These are phyloP conservation scores for Paramyrothecium sp. DNA, from an alignment of 2,329 filamentous ascomycete genomes.

Conservation along the genomic window DNA sequence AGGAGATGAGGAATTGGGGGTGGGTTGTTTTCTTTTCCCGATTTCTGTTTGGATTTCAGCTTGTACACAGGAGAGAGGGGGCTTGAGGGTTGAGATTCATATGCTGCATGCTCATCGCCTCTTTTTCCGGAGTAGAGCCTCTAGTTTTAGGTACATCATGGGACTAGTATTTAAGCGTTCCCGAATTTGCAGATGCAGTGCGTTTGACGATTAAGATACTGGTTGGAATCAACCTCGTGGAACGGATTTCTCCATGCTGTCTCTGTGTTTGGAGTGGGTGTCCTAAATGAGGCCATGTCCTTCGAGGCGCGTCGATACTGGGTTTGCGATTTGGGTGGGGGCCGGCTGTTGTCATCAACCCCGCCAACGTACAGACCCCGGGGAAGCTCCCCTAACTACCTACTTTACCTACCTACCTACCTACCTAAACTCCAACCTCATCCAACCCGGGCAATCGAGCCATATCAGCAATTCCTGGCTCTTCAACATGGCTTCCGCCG, in stretches of 20 bases:
- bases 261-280: too few relatives aligned
- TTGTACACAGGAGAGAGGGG: background rate
- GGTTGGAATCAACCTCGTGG: background rate
- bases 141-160: background rate
- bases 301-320: background rate
- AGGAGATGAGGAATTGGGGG: background rate
- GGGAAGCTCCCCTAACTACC: background rate
- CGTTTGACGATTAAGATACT: too few relatives aligned
- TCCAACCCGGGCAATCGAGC: background rate
- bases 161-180: background rate
- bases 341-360: slow-evolving; percentile 12
- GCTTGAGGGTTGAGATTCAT: background rate
- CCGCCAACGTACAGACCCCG: slow-evolving; percentile 11
- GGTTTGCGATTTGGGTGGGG: background rate
- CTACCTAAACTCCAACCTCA: slow-evolving; percentile 2
- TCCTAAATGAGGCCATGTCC: background rate
- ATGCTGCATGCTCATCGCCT: background rate
- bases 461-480: slow-evolving; percentile 5
- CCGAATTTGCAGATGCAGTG: too few relatives aligned
- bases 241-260: background rate
- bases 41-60: background rate
- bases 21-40: background rate
- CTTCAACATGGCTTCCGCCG: slow-evolving; percentile 48
- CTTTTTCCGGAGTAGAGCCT: background rate
- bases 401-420: too few relatives aligned